Percentiles rank a stretch among this genome's conserved stretches.
phyloP scores from a whole-genome alignment of 352 stramenopile genomes.

The Phytophthora pseudosyringae region DNA sequence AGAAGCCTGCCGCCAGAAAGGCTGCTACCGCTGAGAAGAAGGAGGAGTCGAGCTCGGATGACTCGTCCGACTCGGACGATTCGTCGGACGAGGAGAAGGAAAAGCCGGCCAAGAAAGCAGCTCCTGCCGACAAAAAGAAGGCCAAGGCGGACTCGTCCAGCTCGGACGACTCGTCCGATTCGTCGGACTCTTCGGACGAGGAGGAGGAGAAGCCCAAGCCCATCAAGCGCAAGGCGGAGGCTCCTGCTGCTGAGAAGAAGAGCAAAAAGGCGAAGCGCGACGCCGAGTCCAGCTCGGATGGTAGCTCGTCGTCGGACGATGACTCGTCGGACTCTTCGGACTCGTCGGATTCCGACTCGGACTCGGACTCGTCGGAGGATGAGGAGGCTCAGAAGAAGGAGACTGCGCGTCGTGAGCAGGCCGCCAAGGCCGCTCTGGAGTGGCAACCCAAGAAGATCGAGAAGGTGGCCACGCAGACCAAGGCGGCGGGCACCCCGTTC shows the following conservation, averaged over 20 bases:
- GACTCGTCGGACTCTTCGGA: slow-evolving; percentile 51
- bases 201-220: slow-evolving; percentile 47
- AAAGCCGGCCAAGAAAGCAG: slow-evolving; percentile 35
- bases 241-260: slow-evolving; percentile 33
- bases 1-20: slow-evolving; percentile 21
- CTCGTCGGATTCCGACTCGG: slow-evolving; percentile 41
- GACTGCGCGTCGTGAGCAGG: slow-evolving; percentile 70
- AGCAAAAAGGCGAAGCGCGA: slow-evolving; percentile 50
- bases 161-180: slow-evolving; percentile 31
- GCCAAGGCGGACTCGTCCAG: slow-evolving; percentile 21
- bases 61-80: slow-evolving; percentile 51
- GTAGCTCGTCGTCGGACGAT: slow-evolving; percentile 53
- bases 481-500: slow-evolving; percentile 96
- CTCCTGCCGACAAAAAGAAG: slow-evolving; percentile 13
- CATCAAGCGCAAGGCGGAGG: slow-evolving; percentile 68
- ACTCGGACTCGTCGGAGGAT: slow-evolving; percentile 66
- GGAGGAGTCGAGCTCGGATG: slow-evolving; percentile 13
- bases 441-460: slow-evolving; percentile 93
- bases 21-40: slow-evolving; percentile 36
- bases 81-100: slow-evolving; percentile 53
- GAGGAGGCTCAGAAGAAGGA: slow-evolving; percentile 80
- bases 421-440: slow-evolving; percentile 88
- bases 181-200: slow-evolving; percentile 43
- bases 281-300: slow-evolving; percentile 44
- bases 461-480: slow-evolving; percentile 56